phyloP scores from a whole-genome alignment of 768 basidiomycete genomes.

The Brasilioporus rufonigricans region DNA sequence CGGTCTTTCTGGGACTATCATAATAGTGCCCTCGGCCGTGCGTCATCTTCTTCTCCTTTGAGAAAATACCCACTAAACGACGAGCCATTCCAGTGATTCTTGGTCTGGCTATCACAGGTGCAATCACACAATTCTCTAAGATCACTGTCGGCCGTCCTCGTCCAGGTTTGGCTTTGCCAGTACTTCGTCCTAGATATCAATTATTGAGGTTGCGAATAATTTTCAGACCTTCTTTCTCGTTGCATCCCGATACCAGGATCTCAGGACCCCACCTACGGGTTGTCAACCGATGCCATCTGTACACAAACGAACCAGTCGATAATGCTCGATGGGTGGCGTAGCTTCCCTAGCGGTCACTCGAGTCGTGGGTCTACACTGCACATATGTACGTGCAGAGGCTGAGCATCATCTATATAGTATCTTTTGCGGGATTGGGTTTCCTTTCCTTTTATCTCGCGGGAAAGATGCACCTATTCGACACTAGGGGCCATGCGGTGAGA shows the following conservation, averaged over 20 bases:
- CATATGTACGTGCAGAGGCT: background rate
- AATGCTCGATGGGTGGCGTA: conserved; percentile 83
- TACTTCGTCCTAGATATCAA: background rate
- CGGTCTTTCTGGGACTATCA: conserved; percentile 92
- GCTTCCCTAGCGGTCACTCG: conserved; percentile 91
- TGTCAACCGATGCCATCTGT: conserved; percentile 77
- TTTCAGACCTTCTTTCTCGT: conserved; percentile 31
- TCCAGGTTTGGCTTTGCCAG: conserved; percentile 51
- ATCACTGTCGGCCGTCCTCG: conserved; percentile 87
- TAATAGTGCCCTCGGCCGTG: conserved; percentile 51
- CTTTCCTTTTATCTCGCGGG: conserved; percentile 87
- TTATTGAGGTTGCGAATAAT: background rate
- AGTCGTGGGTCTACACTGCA: conserved; percentile 53
- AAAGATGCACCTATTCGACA: conserved; percentile 89
- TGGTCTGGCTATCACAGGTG: conserved; percentile 70
- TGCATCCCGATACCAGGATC: conserved; percentile 70
- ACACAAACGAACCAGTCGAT: conserved; percentile 59
- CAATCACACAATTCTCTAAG: conserved; percentile 83
- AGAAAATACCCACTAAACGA: background rate
- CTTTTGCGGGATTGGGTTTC: conserved; percentile 91
- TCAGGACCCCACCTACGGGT: conserved; percentile 64
- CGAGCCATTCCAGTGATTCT: conserved; percentile 54
- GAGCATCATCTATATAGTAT: conserved; percentile 48
- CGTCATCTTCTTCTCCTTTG: conserved; percentile 32
- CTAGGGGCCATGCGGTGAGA: conserved; percentile 62